Conservation (phyloP, 1,284 basidiomycete species). For the Tetrapyrgos nigripes region DNA sequence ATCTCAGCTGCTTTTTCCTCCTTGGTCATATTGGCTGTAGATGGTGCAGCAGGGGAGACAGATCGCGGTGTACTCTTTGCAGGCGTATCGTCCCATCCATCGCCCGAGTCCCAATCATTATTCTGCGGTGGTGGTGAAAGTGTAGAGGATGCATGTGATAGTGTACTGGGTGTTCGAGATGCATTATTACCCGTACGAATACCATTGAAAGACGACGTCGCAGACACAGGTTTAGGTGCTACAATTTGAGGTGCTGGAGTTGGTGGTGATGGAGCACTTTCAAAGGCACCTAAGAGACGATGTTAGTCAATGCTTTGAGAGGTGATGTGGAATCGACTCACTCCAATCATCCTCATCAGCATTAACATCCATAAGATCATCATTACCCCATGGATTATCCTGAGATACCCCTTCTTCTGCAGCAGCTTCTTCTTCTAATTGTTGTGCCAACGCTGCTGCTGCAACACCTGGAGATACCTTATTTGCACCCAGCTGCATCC, state of each 20-base stretch:
- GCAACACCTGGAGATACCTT: conserved; percentile 47
- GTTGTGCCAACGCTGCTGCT: conserved; percentile 46
- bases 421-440: conserved; percentile 65
- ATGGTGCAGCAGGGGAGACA: conserved; percentile 24
- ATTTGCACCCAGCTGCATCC: conserved; percentile 73
- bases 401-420: conserved; percentile 51
- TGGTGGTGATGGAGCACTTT: conserved; percentile 60
- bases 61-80: conserved; percentile 22
- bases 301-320: conserved; percentile 12
- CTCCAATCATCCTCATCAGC: conserved; percentile 95
- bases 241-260: conserved; percentile 14
- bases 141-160: conserved; percentile 15
- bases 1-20: conserved; percentile 92
- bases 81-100: conserved; percentile 24
- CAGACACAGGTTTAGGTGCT: conserved; percentile 32
- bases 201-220: conserved; percentile 5
- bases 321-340: conserved; percentile 40
- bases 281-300: conserved; percentile 73
- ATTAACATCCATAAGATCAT: conserved; percentile 90
- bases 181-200: not conserved
- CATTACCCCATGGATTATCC: conserved; percentile 69
- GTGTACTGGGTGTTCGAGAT: conserved; percentile 3
- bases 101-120: conserved; percentile 25
- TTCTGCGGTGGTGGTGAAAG: conserved; percentile 13
- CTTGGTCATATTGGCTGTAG: conserved; percentile 64